A percentile compares a stretch with the other conserved stretches of the same genome.
phyloP scores from a whole-genome alignment of 116 monocot species.

The Zostera marina region DNA sequence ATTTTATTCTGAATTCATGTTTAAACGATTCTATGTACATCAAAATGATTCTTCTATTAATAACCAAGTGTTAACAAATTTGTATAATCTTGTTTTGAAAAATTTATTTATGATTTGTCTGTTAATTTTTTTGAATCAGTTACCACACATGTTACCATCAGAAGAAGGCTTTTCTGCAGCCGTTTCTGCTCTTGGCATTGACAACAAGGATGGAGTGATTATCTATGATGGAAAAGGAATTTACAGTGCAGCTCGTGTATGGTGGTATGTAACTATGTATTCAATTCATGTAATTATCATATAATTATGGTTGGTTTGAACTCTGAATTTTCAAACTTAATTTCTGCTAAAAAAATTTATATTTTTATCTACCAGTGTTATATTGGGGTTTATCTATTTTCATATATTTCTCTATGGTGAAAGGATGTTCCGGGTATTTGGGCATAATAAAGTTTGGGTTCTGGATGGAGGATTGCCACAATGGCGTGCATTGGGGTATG shows the following conservation, averaged over 20 bases:
- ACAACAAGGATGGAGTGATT: slow-evolving; percentile 64
- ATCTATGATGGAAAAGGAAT: slow-evolving; percentile 98
- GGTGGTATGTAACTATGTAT: slow-evolving; percentile 55
- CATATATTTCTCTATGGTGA: slow-evolving; percentile 1
- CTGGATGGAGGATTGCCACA: slow-evolving; percentile 89
- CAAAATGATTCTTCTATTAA: too few relatives aligned
- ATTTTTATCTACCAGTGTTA: not conserved
- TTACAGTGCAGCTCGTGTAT: slow-evolving; percentile 94
- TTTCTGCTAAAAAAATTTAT: too few relatives aligned
- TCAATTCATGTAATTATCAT: not conserved
- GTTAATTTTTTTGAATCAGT: slow-evolving; percentile 28
- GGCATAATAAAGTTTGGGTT: slow-evolving; percentile 91
- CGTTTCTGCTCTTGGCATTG: slow-evolving; percentile 87
- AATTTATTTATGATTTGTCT: not conserved
- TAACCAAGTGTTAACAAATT: too few relatives aligned
- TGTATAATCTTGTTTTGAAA: too few relatives aligned
- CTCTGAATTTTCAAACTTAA: too few relatives aligned
- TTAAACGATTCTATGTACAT: too few relatives aligned
- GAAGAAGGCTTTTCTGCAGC: slow-evolving; percentile 85
- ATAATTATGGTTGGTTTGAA: not conserved
- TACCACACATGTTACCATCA: slow-evolving; percentile 98
- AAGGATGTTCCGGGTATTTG: slow-evolving; percentile 97
- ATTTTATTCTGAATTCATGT: too few relatives aligned
- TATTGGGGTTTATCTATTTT: not conserved
- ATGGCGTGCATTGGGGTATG: slow-evolving; percentile 83